phyloP scores from a whole-genome alignment of 495 filamentous ascomycete species.

The Glarea lozoyensis region DNA sequence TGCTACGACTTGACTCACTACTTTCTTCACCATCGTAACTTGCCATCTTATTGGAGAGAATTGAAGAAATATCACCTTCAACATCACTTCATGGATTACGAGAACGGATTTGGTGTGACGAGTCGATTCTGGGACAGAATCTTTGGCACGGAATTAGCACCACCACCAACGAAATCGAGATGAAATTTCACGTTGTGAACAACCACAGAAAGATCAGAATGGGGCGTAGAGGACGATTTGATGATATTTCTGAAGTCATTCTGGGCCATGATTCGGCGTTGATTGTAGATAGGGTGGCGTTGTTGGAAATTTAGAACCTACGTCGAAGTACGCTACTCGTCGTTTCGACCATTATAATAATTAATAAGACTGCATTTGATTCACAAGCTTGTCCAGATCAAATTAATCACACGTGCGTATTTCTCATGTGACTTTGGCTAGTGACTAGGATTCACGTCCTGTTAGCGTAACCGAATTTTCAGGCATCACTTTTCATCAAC shows the following conservation, averaged over 20 bases:
- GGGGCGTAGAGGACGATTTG: not conserved
- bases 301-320: not conserved
- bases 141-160: conserved; percentile 76
- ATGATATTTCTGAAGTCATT: too few relatives aligned
- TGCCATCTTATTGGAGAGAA: conserved; percentile 76
- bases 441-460: too few relatives aligned
- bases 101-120: conserved; percentile 98
- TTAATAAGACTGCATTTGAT: too few relatives aligned
- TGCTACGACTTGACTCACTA: conserved; percentile 98
- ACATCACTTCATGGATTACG: conserved; percentile 94
- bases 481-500: too few relatives aligned
- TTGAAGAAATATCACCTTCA: conserved; percentile 96
- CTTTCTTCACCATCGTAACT: conserved; percentile 95
- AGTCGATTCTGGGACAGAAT: conserved; percentile 92
- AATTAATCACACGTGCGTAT: too few relatives aligned
- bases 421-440: too few relatives aligned
- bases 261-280: too few relatives aligned
- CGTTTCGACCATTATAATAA: too few relatives aligned
- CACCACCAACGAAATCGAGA: conserved; percentile 22
- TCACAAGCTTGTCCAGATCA: too few relatives aligned
- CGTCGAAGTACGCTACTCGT: too few relatives aligned
- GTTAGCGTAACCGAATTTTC: too few relatives aligned
- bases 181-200: too few relatives aligned
- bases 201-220: not conserved
- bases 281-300: conserved; percentile 1